Base-by-base conservation (phyloP, 176 grass and related monocot species). In the Triticum monococcum region DNA sequence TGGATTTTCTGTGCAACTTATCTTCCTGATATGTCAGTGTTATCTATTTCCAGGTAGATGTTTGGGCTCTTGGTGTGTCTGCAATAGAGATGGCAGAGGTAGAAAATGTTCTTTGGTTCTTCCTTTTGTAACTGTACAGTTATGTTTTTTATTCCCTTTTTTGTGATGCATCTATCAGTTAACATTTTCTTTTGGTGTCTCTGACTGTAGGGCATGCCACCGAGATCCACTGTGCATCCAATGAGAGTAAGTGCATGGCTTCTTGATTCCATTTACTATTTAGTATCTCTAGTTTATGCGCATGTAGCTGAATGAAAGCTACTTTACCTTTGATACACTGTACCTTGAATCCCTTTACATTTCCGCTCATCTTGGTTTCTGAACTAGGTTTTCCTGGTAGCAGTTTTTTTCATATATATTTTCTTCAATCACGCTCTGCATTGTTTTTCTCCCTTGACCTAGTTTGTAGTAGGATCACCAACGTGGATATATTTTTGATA, bases 81-180 rank as follows among this genome's bases (percentile, higher is more conserved):
- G 97, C 97, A 79, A 99, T 99, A 87, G 97, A 99, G 83, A 99
- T 99, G 97, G 97, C 92, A 85, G 97, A 99, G 97, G 97, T 99
- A 88, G 25, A 63, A n/a, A 70, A 64, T 24, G 22, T 85, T 77
- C 31, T 77, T 81, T 88, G 62, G n/a, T 88, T 79, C 77, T 84
- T 84, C 64, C 61, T 81, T 82, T 78, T 83, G 32, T 87, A 66
- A 75, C 18, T 83, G 22, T 60, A 68, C 17, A 69, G 9, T 52
- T 38, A 78, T 62, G 5, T 57, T 31, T 77, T 61, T 38, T 25
- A 41, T 71, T 52, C 14, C 14, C 33, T 31, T 68, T 79, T 87
- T 35, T 79, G 20, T 74, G 72, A 5, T 12, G 14, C 50, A 45
- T 69, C 31, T 87, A 40, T 87, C 57, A n/a, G 50, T 46, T 41